These are phyloP conservation scores for Zygoascus tannicola DNA, from an alignment of 805 yeast genomes.

Conservation along the genomic window DNA sequence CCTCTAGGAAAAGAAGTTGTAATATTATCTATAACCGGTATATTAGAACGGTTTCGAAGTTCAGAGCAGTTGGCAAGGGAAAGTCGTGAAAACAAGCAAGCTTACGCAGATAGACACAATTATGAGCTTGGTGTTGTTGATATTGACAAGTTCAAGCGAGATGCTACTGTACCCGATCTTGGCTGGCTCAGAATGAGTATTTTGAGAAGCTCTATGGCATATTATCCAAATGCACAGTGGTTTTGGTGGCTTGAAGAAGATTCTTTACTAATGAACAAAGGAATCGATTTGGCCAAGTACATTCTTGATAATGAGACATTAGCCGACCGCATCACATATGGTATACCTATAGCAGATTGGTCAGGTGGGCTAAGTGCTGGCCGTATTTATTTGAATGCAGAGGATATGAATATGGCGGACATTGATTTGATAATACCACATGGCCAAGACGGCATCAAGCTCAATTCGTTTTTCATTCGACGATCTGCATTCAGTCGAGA, in stretches of 20 bases:
- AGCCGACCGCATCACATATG: constrained; percentile 17
- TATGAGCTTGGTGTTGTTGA: background rate
- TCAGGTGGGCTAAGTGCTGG: background rate
- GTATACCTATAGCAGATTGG: constrained; percentile 1
- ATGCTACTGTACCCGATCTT: background rate
- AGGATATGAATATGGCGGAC: background rate
- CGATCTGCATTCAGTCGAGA: background rate
- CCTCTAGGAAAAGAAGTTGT: background rate
- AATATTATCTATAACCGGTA: background rate
- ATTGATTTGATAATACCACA: background rate
- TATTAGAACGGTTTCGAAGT: background rate
- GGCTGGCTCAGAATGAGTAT: constrained; percentile 28
- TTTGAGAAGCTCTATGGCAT: constrained; percentile 22
- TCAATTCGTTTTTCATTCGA: background rate
- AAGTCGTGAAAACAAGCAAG: background rate
- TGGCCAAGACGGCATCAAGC: background rate
- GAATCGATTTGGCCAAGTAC: constrained; percentile 21
- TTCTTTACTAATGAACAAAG: constrained; percentile 25
- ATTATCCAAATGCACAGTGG: constrained; percentile 29
- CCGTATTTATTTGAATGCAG: background rate
- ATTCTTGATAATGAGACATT: constrained; percentile 23
- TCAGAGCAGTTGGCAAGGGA: background rate
- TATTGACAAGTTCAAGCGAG: background rate
- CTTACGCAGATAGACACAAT: background rate
- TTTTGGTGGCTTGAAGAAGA: constrained; percentile 32